Conservation (phyloP, 768 basidiomycete genomes). For the Favolaschia claudopus region DNA sequence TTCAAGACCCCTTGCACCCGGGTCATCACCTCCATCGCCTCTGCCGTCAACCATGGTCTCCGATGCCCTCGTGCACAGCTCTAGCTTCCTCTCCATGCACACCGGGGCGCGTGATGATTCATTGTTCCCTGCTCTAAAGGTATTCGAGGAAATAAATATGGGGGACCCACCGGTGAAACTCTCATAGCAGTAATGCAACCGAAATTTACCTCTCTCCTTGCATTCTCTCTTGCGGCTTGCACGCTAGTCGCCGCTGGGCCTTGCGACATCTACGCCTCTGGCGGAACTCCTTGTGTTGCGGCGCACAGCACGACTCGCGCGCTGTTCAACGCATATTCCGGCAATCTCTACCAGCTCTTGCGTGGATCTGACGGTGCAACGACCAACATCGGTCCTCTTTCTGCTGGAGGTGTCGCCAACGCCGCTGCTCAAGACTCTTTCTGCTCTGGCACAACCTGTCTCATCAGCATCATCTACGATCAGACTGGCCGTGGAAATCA, state of each 20-base stretch:
- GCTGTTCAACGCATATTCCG: slow-evolving; percentile 10
- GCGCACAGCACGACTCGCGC: slow-evolving; percentile 9
- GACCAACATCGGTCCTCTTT: slow-evolving; percentile 14
- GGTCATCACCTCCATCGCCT: too few relatives aligned
- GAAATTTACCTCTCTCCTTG: slow-evolving; percentile 1
- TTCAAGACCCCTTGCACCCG: too few relatives aligned
- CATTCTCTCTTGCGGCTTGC: slow-evolving; percentile 1
- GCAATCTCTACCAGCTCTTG: slow-evolving; percentile 20
- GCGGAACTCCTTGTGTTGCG: slow-evolving; percentile 16
- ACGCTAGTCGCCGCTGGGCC: slow-evolving; percentile 1
- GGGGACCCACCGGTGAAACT: slow-evolving; percentile 9
- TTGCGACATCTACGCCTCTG: slow-evolving; percentile 23
- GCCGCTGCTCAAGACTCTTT: slow-evolving; percentile 20
- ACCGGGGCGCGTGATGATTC: too few relatives aligned
- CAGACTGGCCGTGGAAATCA: slow-evolving; percentile 3
- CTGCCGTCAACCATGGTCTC: too few relatives aligned
- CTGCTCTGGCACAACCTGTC: slow-evolving; percentile 11
- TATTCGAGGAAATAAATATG: too few relatives aligned
- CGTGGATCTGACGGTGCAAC: slow-evolving; percentile 21
- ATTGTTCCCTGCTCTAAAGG: too few relatives aligned
- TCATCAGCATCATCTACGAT: slow-evolving; percentile 15
- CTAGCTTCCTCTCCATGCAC: too few relatives aligned
- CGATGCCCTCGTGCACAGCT: too few relatives aligned
- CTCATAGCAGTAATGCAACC: slow-evolving; percentile 1
- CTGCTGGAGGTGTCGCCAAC: slow-evolving; percentile 24